Evolutionary conservation across 1,139 yeast species (phyloP).

Genomic region (Hyphopichia burtonii): DNA sequence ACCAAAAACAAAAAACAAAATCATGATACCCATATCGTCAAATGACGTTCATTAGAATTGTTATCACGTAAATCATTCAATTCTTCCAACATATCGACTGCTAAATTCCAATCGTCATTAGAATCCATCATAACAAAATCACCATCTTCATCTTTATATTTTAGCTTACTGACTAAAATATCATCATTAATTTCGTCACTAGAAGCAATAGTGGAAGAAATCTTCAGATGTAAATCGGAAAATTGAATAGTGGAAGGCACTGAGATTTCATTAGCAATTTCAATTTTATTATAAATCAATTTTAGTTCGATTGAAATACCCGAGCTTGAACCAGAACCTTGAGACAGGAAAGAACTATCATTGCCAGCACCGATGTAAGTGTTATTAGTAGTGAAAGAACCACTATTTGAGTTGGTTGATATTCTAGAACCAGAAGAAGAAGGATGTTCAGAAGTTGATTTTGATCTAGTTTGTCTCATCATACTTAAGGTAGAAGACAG

Average conservation of each 20-base stretch:
- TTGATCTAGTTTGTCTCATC: constrained; percentile 38
- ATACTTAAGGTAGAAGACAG: constrained; percentile 47
- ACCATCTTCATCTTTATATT: constrained; percentile 93
- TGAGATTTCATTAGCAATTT: constrained; percentile 27
- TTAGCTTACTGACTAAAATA: constrained; percentile 51
- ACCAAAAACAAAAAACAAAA: neutral
- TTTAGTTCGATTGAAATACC: constrained; percentile 36
- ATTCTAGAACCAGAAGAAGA: constrained; percentile 5
- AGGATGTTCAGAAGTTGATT: constrained; percentile 19
- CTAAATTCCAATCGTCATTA: constrained; percentile 70
- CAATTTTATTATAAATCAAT: constrained; percentile 49
- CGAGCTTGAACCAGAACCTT: constrained; percentile 10
- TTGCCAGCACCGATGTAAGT: constrained; percentile 10
- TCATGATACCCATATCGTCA: constrained; percentile 6
- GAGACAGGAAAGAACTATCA: constrained; percentile 19
- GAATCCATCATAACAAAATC: constrained; percentile 86
- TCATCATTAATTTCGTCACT: constrained; percentile 33
- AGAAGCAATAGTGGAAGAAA: constrained; percentile 34
- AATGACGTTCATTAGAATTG: constrained; percentile 12
- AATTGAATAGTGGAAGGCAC: constrained; percentile 50
- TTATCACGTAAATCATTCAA: constrained; percentile 21
- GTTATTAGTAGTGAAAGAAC: constrained; percentile 10
- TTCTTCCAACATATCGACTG: constrained; percentile 53
- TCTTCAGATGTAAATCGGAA: constrained; percentile 43
- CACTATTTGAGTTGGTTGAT: constrained; percentile 10